Evolutionary conservation across 768 basidiomycete species (phyloP), one percentile per base, ranked within the genome.

Genomic region (Trichaptum fuscoviolaceum): DNA sequence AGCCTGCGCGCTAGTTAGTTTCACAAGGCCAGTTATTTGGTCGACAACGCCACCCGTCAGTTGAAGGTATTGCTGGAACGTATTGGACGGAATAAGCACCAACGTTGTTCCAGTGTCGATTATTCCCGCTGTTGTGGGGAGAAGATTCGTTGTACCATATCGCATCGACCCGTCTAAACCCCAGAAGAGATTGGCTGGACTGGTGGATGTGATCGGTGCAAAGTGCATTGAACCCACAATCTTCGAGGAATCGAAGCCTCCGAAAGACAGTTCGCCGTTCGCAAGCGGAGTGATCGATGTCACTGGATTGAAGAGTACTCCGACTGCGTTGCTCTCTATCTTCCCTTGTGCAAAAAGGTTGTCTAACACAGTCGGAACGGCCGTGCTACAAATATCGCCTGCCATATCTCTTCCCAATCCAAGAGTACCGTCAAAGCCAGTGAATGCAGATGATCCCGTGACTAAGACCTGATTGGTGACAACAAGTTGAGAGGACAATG

Each of bases 41-140:
- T 76, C 75, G 5, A 68, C 2, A 8, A 68, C 69, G 12, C 70
- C 75, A 30, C 74, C 74, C 1, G 72, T 73, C 8, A 78, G 79
- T 15, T 68, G 61, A 67, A 72, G 66, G 75, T 88, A 87, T 26
- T 69, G 70, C 20, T 69, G 71, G 75, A 80, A 84, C 35, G 80
- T 83, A 69, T 75, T 75, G 27, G 74, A 70, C 4, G 77, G 71
- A 63, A 78, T 69, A 60, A 74, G 69, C 30, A 73, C 66, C 58
- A 80, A 72, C 4, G 76, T 76, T 15, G 78, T 79, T 64, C 76
- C 78, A 10, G 77, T 78, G 67, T 80, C 77, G 68, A 79, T 71
- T 59, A 79, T 75, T 12, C 77, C 77, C 26, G 77, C 72, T 15
- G 71, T 73, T 18, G 20, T 52, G 8, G 69, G 36, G 58, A 76